Percentiles rank a stretch among this genome's conserved stretches.
phyloP scores from a whole-genome alignment of 2,329 filamentous ascomycete genomes.

The Colletotrichum melonis region DNA sequence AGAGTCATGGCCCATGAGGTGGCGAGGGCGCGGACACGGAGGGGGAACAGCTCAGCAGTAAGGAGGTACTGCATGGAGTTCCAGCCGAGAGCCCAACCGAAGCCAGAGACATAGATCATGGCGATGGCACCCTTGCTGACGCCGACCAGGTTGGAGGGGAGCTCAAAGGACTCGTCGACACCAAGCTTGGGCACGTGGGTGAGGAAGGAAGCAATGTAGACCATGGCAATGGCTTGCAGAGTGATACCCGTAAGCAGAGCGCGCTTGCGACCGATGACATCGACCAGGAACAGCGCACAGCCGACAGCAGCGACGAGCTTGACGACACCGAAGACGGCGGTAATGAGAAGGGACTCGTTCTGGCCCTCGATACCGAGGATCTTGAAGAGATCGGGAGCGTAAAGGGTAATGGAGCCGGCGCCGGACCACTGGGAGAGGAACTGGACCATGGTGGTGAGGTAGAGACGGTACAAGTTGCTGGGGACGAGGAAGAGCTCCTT shows the following conservation, averaged over 20 bases:
- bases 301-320: conserved; percentile 75
- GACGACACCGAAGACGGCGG: conserved; percentile 80
- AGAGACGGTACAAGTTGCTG: conserved; percentile 79
- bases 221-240: conserved; percentile 69
- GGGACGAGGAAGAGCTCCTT: conserved; percentile 76
- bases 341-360: conserved; percentile 77
- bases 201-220: conserved; percentile 72
- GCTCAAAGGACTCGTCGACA: conserved; percentile 57
- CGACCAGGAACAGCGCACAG: conserved; percentile 83
- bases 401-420: conserved; percentile 80
- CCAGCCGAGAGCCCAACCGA: conserved; percentile 79
- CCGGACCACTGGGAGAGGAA: conserved; percentile 80
- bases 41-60: conserved; percentile 81
- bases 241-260: conserved; percentile 70
- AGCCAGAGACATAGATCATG: conserved; percentile 78
- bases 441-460: conserved; percentile 76
- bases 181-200: conserved; percentile 71
- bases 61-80: conserved; percentile 84
- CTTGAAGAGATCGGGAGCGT: conserved; percentile 78
- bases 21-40: conserved; percentile 77
- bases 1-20: conserved; percentile 81
- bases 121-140: conserved; percentile 76
- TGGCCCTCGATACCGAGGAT: conserved; percentile 77
- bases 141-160: conserved; percentile 60
- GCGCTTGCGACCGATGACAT: conserved; percentile 81